A percentile compares a stretch with the other conserved stretches of the same genome.
phyloP scores from a whole-genome alignment of 176 grass and related monocot species.

The Lolium perenne region DNA sequence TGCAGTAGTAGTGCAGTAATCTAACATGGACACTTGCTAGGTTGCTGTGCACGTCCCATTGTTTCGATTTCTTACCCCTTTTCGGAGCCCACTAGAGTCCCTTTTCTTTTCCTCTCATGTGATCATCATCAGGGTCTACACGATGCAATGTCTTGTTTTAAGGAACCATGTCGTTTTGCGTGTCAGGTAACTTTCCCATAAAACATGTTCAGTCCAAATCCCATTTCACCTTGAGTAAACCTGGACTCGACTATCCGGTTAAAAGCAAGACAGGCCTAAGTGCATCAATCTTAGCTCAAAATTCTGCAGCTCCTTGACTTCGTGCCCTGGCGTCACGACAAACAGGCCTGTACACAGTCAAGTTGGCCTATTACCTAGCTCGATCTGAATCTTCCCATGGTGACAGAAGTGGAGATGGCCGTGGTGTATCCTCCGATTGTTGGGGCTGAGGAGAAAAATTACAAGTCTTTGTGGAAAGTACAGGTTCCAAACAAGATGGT shows the following conservation, averaged over 20 bases:
- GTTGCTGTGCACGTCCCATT: background rate
- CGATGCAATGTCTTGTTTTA: slow-evolving; percentile 18
- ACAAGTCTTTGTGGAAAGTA: background rate
- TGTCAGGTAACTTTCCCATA: background rate
- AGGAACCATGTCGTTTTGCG: slow-evolving; percentile 20
- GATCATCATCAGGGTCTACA: background rate
- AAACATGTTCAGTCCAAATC: background rate
- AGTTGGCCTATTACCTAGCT: background rate
- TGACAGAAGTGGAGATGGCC: background rate
- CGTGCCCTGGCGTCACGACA: no score
- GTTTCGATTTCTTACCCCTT: background rate
- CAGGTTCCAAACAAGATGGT: background rate
- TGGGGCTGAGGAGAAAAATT: background rate
- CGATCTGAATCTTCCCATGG: background rate
- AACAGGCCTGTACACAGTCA: background rate
- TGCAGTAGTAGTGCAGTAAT: background rate
- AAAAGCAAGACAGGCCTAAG: background rate
- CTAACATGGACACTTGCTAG: background rate
- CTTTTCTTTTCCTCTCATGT: background rate
- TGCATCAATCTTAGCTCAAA: background rate
- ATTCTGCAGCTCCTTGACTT: no score
- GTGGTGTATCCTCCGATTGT: background rate
- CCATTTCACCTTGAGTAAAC: background rate
- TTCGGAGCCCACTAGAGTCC: background rate
- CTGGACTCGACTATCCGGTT: background rate